Conservation (phyloP, 78 protist genomes). For the Protostelium mycophagum region DNA sequence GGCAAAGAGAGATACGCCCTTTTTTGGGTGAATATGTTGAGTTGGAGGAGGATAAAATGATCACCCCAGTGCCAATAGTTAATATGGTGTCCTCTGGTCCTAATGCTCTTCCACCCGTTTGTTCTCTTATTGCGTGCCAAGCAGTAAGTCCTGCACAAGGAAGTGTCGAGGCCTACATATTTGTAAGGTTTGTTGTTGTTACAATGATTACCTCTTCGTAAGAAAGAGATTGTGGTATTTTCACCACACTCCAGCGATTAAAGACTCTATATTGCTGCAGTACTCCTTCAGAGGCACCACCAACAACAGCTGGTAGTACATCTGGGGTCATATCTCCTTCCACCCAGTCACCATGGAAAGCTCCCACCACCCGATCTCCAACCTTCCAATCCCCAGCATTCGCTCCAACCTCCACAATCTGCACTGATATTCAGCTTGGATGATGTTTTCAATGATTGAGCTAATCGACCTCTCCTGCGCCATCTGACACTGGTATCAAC, state of each 20-base stretch:
- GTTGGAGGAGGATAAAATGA: not conserved
- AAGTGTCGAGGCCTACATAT: not conserved
- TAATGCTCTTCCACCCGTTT: not conserved
- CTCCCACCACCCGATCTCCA: constrained; percentile 14
- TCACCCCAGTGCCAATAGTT: constrained; percentile 2
- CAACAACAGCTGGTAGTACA: not conserved
- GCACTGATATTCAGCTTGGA: not conserved
- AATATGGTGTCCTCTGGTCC: not conserved
- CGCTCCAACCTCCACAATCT: not conserved
- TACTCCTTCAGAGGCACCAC: constrained; percentile 10
- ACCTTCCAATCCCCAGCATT: not conserved
- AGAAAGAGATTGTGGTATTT: constrained; percentile 8
- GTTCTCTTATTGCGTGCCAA: constrained; percentile 8
- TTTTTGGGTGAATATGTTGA: not conserved
- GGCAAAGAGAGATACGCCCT: constrained; percentile 25
- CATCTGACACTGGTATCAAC: constrained; percentile 19
- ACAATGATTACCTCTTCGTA: constrained; percentile 14
- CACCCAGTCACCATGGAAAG: constrained; percentile 24
- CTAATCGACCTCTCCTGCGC: constrained; percentile 7
- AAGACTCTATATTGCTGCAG: constrained; percentile 11
- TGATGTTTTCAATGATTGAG: not conserved
- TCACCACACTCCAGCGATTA: constrained; percentile 6
- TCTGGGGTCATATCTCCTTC: constrained; percentile 20
- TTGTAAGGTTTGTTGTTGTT: not conserved
- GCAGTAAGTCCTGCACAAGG: constrained; percentile 26